Conservation (phyloP, 2,329 filamentous ascomycete species). For the Ophiostoma sp. region DNA sequence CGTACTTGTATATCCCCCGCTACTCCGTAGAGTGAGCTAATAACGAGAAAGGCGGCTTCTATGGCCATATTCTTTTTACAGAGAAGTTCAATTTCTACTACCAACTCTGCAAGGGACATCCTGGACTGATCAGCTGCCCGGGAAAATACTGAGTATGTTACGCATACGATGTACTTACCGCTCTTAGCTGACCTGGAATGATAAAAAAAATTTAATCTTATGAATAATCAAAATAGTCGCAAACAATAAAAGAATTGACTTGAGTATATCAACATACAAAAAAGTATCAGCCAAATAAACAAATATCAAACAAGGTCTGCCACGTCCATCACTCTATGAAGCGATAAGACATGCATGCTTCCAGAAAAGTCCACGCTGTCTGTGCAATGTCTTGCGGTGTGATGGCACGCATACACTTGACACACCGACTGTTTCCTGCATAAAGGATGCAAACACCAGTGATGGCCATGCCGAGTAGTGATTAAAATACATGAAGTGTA, state of each 20-base stretch:
- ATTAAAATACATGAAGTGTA: background rate
- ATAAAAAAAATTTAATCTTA: background rate
- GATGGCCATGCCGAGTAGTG: no score
- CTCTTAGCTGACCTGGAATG: background rate
- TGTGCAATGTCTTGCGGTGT: conserved; percentile 12
- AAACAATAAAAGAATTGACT: background rate
- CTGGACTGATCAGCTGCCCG: background rate
- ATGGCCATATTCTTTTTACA: no score
- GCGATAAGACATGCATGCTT: conserved; percentile 15
- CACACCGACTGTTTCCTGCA: conserved; percentile 7
- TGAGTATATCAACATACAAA: background rate
- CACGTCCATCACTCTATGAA: background rate
- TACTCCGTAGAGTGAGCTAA: background rate
- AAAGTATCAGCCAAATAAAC: background rate
- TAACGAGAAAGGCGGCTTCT: background rate
- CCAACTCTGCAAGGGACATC: conserved; percentile 2
- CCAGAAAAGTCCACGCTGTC: background rate
- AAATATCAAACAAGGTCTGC: background rate
- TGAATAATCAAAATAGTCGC: background rate
- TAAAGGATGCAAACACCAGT: background rate
- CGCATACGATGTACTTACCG: background rate
- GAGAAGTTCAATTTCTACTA: background rate
- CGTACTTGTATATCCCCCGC: no score
- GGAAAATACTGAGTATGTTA: background rate
- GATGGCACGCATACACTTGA: background rate